Evolutionary conservation across 768 basidiomycete genomes (phyloP).

Genomic region (Mycena capillaripes): DNA sequence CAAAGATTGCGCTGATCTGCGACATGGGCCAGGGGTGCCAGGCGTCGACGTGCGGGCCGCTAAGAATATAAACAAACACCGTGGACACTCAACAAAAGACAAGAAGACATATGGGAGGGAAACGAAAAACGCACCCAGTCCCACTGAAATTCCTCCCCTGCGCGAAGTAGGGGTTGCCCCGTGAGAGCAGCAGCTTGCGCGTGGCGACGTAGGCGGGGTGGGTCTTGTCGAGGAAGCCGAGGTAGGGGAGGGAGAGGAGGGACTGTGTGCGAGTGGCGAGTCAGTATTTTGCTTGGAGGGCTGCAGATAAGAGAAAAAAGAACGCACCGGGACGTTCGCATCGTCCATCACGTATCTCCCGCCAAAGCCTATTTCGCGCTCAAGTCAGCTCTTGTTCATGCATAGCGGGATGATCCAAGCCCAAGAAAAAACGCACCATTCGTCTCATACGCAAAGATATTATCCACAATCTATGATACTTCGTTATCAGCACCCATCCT

Average conservation of each 20-base stretch:
- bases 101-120: not conserved
- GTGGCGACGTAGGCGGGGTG: constrained; percentile 76
- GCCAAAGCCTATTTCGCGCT: constrained; percentile 64
- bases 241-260: constrained; percentile 82
- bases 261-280: constrained; percentile 58
- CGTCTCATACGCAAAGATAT: constrained; percentile 83
- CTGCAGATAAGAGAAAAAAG: not conserved
- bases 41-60: constrained; percentile 81
- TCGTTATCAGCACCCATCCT: no score
- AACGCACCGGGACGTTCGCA: constrained; percentile 83
- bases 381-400: no score
- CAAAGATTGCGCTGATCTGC: constrained; percentile 79
- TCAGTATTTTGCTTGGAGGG: no score
- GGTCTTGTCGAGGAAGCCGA: constrained; percentile 77
- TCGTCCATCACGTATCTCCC: constrained; percentile 87
- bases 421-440: constrained; percentile 70
- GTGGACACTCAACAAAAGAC: constrained; percentile 8
- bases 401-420: no score
- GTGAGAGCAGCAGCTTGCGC: constrained; percentile 70
- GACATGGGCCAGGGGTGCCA: constrained; percentile 92
- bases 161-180: constrained; percentile 78
- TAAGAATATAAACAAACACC: no score
- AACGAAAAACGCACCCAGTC: constrained; percentile 64
- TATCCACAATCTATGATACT: constrained; percentile 63
- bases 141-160: constrained; percentile 76